Percentiles rank a stretch among this genome's conserved stretches.
phyloP scores from a whole-genome alignment of 1,284 basidiomycete species.

The Mixia osmundae region DNA sequence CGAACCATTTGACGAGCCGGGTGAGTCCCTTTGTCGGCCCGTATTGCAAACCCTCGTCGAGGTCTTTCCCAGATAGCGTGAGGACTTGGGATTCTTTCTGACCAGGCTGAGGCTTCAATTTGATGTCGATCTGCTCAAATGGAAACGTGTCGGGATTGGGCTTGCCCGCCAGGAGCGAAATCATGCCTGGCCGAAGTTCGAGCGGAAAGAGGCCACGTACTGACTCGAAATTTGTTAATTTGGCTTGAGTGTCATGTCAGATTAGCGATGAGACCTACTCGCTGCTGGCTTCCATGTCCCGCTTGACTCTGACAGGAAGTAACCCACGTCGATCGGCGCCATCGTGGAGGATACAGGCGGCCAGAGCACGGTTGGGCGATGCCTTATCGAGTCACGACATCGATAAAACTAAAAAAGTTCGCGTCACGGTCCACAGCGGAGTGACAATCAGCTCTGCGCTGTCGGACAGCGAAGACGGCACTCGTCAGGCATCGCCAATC shows the following conservation, averaged over 20 bases:
- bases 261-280: too few species aligned
- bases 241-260: too few species aligned
- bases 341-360: neutral
- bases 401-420: too few species aligned
- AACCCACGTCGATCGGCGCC: neutral
- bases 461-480: too few species aligned
- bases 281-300: neutral
- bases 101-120: conserved; percentile 23
- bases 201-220: conserved; percentile 10
- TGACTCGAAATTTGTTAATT: too few species aligned
- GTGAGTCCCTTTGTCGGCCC: conserved; percentile 47
- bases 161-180: conserved; percentile 26
- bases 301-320: neutral
- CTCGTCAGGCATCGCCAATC: too few species aligned
- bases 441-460: too few species aligned
- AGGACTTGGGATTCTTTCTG: conserved; percentile 12
- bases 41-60: conserved; percentile 23
- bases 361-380: too few species aligned
- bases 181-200: conserved; percentile 8
- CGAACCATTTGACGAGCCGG: conserved; percentile 29
- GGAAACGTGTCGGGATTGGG: conserved; percentile 82
- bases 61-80: conserved; percentile 19
- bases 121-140: conserved; percentile 42
- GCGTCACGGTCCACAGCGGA: too few species aligned
- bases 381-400: too few species aligned